Base-by-base conservation (phyloP, 805 yeast species). In the Starmerella stigmatis region DNA sequence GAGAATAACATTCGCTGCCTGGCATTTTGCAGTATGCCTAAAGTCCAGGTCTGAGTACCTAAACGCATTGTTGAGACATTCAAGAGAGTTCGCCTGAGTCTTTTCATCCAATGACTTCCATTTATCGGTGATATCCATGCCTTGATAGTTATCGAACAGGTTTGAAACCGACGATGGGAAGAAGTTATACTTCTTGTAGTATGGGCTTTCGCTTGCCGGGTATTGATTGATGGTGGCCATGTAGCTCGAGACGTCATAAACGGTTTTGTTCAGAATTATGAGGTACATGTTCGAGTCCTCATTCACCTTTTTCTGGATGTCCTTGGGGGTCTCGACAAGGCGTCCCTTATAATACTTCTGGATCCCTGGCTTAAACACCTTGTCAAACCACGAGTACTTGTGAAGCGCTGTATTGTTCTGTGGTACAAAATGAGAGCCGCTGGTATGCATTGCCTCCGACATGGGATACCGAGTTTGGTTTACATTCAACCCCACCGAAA, bases 211-310 rank as follows among this genome's bases (percentile, higher is more conserved):
- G 10, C 49, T 32, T 4, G 55, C 39, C 9, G 63, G 63, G 41
- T 55, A 58, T 25, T 36, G 46, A 11, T 52, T 35, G 23, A 52
- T 56, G 10, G 71, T 65, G 43, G 50, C 41, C 41, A 65, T 59
- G 48, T 67, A 67, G 44, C 61, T 57, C 16, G 69, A 57, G 46
- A 67, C 53, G 43, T 67, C 71, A 40, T 63, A 67, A 29, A 67
- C 57, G 36, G 58, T 55, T 35, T 56, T 56, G 51, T 63, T 54
- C 36, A 66, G 51, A 23, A 61, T 59, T 30, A 61, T 60, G 49
- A 62, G 49, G 43, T 65, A 60, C 31, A 50, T 44, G 29, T 51
- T 56, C 10, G 60, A 44, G 23, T 57, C 57, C 7, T 44, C 28
- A 4, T 45, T 33, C 15, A 44, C 47, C n/a, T 58, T 56, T 17